Evolutionary conservation across 1,284 basidiomycete genomes (phyloP).

Genomic region (Rhodotorula sp.): DNA sequence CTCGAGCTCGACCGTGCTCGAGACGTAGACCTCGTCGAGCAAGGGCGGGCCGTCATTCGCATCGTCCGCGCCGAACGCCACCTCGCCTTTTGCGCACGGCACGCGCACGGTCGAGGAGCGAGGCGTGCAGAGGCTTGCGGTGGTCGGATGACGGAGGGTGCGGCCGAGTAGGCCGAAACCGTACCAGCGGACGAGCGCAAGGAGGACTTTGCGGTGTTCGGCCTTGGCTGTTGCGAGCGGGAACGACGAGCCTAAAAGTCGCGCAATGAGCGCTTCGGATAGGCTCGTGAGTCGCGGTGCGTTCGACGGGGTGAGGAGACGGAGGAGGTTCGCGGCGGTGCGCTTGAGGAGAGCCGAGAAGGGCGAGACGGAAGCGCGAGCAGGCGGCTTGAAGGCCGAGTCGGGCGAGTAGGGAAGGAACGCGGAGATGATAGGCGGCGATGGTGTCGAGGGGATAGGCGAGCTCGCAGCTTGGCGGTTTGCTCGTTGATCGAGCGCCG

Average conservation of each 20-base stretch:
- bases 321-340: not conserved
- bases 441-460: not conserved
- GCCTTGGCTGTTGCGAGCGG: not conserved
- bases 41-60: not conserved
- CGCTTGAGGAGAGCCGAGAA: not conserved
- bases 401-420: not conserved
- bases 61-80: too few relatives aligned
- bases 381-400: not conserved
- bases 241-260: not conserved
- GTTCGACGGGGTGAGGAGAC: not conserved
- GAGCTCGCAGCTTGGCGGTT: not conserved
- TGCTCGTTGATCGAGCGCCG: not conserved
- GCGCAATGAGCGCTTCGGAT: not conserved
- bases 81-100: too few relatives aligned
- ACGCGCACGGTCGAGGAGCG: not conserved
- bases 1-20: not conserved
- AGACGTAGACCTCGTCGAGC: not conserved
- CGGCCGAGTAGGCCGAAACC: not conserved
- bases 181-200: not conserved
- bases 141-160: not conserved
- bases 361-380: not conserved
- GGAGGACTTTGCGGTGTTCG: not conserved
- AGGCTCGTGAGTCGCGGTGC: too few relatives aligned
- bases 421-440: not conserved
- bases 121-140: not conserved